Percentiles rank a stretch among this genome's conserved stretches.
phyloP scores from a whole-genome alignment of 2,329 filamentous ascomycete genomes.

The Didymella segeticola region DNA sequence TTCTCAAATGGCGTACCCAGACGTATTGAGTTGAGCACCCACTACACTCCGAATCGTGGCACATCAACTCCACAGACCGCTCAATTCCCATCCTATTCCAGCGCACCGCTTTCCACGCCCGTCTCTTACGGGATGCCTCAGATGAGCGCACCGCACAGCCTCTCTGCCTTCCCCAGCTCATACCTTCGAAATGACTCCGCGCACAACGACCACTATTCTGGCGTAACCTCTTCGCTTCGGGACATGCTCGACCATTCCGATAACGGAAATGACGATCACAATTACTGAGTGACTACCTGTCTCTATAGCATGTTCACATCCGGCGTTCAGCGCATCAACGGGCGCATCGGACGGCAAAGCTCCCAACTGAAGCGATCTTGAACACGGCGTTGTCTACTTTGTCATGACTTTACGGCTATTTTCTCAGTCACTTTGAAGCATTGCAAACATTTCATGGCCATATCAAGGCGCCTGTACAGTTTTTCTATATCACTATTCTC shows the following conservation, averaged over 20 bases:
- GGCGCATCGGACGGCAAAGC: conserved; percentile 9
- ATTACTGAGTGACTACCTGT: conserved; percentile 16
- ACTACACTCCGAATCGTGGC: conserved; percentile 46
- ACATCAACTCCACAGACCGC: conserved; percentile 49
- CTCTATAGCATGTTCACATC: conserved; percentile 1
- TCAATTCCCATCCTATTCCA: conserved; percentile 50
- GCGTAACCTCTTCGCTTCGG: conserved; percentile 44
- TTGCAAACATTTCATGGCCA: not conserved
- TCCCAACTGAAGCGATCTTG: conserved; percentile 6
- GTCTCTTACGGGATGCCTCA: conserved; percentile 47
- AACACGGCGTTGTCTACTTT: conserved; percentile 3
- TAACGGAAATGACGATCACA: conserved; percentile 42
- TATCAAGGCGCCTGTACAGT: too few relatives aligned
- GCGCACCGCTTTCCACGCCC: conserved; percentile 48
- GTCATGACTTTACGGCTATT: conserved; percentile 17
- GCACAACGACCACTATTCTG: conserved; percentile 45
- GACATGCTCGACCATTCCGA: conserved; percentile 43
- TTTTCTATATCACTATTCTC: too few relatives aligned
- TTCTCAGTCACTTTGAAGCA: not conserved
- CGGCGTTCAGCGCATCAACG: conserved; percentile 10
- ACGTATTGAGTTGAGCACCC: conserved; percentile 51
- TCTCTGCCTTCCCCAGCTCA: conserved; percentile 47
- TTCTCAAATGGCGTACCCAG: conserved; percentile 49
- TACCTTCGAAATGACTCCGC: conserved; percentile 47
- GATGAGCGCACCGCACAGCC: conserved; percentile 50